phyloP scores from a whole-genome alignment of 805 yeast species.

The Grigorovia jiainica region DNA sequence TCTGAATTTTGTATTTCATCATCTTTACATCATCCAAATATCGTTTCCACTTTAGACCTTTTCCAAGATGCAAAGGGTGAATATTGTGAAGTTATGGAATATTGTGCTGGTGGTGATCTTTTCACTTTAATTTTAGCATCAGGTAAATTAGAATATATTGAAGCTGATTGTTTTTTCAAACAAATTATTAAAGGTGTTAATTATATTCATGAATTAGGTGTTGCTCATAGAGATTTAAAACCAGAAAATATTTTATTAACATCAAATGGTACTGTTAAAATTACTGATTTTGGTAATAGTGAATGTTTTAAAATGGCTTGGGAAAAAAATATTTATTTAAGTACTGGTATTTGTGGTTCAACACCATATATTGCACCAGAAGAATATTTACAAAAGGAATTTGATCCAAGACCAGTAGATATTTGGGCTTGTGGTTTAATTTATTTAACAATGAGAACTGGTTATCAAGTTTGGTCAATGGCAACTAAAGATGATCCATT shows the following conservation, averaged over 20 bases:
- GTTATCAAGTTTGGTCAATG: conserved; percentile 83
- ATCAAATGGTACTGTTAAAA: conserved; percentile 61
- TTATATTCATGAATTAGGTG: conserved; percentile 85
- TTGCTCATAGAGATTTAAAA: conserved; percentile 86
- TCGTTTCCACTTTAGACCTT: conserved; percentile 66
- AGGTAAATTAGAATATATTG: conserved; percentile 71
- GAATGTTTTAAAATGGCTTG: conserved; percentile 81
- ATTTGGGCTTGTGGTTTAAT: conserved; percentile 92
- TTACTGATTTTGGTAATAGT: conserved; percentile 82
- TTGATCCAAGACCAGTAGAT: conserved; percentile 77
- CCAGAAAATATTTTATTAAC: conserved; percentile 86
- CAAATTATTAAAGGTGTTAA: conserved; percentile 76
- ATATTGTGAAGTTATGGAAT: conserved; percentile 80
- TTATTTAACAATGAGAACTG: conserved; percentile 90
- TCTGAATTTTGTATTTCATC: conserved; percentile 78
- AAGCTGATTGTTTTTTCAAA: conserved; percentile 85
- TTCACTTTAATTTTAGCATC: conserved; percentile 64
- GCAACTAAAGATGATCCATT: conserved; percentile 79
- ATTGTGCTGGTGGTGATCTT: conserved; percentile 73
- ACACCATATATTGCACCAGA: conserved; percentile 91
- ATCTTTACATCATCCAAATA: conserved; percentile 66
- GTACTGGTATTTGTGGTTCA: conserved; percentile 76
- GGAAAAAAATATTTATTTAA: conserved; percentile 60
- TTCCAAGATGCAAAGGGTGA: conserved; percentile 75
- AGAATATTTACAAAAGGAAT: conserved; percentile 52